Percentiles rank a stretch among this genome's conserved stretches.
Evolutionary conservation across 768 basidiomycete genomes (phyloP).

Genomic region (Russula emetica): DNA sequence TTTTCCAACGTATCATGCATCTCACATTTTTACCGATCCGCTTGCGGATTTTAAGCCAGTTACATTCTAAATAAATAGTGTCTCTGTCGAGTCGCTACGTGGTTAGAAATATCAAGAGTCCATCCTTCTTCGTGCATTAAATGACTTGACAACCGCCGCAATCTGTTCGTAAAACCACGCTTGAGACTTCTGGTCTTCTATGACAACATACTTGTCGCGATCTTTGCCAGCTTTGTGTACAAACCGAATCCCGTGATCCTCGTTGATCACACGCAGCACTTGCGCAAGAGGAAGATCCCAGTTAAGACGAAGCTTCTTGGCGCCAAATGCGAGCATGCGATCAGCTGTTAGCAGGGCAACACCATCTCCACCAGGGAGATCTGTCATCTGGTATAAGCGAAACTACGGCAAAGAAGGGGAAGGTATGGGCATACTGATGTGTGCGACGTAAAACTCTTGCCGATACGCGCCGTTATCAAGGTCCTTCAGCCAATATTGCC

Average conservation of each 20-base stretch:
- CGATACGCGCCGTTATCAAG: conserved; percentile 85
- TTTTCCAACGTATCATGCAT: conserved; percentile 7
- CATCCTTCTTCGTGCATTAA: conserved; percentile 71
- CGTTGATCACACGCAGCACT: conserved; percentile 82
- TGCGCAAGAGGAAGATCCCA: conserved; percentile 91
- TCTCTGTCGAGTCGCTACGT: conserved; percentile 7
- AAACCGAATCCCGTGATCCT: conserved; percentile 87
- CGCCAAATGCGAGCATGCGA: conserved; percentile 78
- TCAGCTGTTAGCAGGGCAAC: conserved; percentile 75
- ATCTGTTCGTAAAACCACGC: conserved; percentile 79
- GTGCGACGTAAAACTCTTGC: conserved; percentile 83
- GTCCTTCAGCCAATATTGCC: conserved; percentile 97
- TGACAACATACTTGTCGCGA: conserved; percentile 70
- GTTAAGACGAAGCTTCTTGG: conserved; percentile 74
- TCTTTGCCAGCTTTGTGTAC: conserved; percentile 74
- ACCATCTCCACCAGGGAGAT: conserved; percentile 74
- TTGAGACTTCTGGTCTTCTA: conserved; percentile 70
- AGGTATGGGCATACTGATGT: conserved; percentile 59
- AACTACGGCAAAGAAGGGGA: neutral
- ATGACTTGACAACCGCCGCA: conserved; percentile 68
- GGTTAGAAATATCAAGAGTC: conserved; percentile 38
- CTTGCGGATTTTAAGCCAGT: conserved; percentile 14
- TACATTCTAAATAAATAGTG: conserved; percentile 17
- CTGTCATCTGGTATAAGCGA: conserved; percentile 37
- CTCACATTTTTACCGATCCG: conserved; percentile 16